Conservation (phyloP, 306 rosid genomes). For the Gastrolobium bilobum region DNA sequence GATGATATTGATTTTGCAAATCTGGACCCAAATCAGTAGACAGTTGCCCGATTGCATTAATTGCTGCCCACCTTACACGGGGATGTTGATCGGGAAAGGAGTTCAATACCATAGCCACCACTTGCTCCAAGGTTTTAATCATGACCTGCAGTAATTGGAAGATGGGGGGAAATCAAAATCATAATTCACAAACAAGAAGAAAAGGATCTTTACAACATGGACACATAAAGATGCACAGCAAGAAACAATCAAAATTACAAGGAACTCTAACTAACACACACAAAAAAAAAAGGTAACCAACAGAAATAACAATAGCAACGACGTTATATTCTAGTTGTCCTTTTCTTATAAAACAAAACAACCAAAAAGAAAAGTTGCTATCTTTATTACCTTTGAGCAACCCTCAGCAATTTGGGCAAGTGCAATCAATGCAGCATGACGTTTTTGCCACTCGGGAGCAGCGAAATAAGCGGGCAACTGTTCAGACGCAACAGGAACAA, state of each 20-base stretch:
- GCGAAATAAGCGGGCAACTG: slow-evolving; percentile 87
- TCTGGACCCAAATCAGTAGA: slow-evolving; percentile 99
- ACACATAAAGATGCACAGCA: background rate
- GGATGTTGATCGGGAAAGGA: slow-evolving; percentile 96
- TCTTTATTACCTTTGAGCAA: slow-evolving; percentile 77
- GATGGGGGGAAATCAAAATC: slow-evolving; percentile 2
- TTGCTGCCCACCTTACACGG: slow-evolving; percentile 99
- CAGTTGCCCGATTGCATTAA: slow-evolving; percentile 95
- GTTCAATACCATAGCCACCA: slow-evolving; percentile 95
- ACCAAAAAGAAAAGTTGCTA: background rate
- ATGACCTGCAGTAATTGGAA: slow-evolving; percentile 71
- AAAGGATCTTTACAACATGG: background rate
- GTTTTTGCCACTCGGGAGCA: slow-evolving; percentile 93
- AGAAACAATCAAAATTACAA: background rate
- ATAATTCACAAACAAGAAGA: slow-evolving; percentile 9
- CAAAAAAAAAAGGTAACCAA: background rate
- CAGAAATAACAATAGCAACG: background rate
- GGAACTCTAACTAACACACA: background rate
- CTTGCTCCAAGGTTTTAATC: slow-evolving; percentile 94
- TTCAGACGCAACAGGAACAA: slow-evolving; percentile 96
- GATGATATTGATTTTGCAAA: slow-evolving; percentile 89
- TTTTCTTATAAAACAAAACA: background rate
- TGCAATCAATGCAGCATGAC: slow-evolving; percentile 89
- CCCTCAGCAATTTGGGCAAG: slow-evolving; percentile 98
- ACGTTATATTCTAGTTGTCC: background rate